Evolutionary conservation across 306 rosid species (phyloP).

Genomic region (Carpinus fangiana): DNA sequence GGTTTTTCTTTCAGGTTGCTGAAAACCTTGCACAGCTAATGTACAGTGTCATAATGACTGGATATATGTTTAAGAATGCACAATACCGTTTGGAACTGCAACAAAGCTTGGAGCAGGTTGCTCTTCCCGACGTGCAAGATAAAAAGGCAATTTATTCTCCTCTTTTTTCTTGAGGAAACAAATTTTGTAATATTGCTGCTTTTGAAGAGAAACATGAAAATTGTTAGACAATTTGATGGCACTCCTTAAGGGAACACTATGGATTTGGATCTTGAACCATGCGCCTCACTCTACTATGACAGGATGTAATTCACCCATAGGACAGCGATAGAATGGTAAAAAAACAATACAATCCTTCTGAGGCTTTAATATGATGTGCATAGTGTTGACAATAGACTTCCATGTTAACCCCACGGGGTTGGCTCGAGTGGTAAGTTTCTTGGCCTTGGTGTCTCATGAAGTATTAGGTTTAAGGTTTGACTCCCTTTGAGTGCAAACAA

Average conservation of each 20-base stretch:
- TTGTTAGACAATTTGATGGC: background rate
- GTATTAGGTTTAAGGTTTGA: no score
- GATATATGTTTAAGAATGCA: slow-evolving; percentile 94
- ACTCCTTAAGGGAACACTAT: background rate
- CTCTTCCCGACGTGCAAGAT: slow-evolving; percentile 83
- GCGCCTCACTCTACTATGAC: background rate
- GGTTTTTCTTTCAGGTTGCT: slow-evolving; percentile 69
- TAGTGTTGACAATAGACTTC: background rate
- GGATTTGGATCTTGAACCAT: background rate
- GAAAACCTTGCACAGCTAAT: slow-evolving; percentile 98
- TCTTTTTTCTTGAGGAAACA: background rate
- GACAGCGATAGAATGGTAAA: background rate
- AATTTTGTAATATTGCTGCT: background rate
- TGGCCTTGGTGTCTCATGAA: no score
- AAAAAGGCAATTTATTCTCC: slow-evolving; percentile 51
- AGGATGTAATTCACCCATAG: background rate
- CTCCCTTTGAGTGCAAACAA: no score
- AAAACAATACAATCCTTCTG: background rate
- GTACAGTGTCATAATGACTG: slow-evolving; percentile 99
- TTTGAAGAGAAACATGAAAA: background rate
- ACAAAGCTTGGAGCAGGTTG: slow-evolving; percentile 88
- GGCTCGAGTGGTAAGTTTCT: no score
- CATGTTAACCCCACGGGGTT: no score
- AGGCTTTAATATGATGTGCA: background rate
- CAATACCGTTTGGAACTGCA: slow-evolving; percentile 93